A percentile compares a stretch with the other conserved stretches of the same genome.
Conservation (phyloP, 805 yeast species). For the Zygoascus biomembranicola region DNA sequence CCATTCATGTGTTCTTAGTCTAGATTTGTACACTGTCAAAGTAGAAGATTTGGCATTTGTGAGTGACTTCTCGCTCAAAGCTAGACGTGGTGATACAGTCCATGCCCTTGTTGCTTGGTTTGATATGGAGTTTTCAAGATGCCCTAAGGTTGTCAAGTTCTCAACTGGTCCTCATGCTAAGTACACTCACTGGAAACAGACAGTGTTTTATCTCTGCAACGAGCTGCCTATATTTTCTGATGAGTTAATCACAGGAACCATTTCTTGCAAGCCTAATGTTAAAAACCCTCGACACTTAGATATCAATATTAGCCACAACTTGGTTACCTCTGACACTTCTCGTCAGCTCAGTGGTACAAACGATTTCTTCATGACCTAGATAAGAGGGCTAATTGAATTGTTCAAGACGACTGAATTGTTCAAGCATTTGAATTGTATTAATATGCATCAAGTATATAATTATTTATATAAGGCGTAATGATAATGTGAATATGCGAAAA, state of each 20-base stretch:
- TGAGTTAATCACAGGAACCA: constrained; percentile 61
- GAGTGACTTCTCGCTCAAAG: constrained; percentile 58
- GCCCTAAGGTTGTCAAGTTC: constrained; percentile 49
- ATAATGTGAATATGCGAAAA: background rate
- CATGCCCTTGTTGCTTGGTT: constrained; percentile 94
- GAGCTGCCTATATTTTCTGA: constrained; percentile 71
- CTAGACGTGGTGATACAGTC: constrained; percentile 69
- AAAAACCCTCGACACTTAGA: constrained; percentile 86
- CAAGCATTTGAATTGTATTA: background rate
- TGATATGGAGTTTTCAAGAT: constrained; percentile 74
- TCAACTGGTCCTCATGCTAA: constrained; percentile 92
- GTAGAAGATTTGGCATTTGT: constrained; percentile 75
- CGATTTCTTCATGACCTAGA: background rate
- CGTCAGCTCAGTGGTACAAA: background rate
- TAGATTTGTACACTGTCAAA: constrained; percentile 84
- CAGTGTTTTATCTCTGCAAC: constrained; percentile 82
- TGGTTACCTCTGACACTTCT: constrained; percentile 29
- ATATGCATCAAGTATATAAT: background rate
- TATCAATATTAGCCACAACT: constrained; percentile 54
- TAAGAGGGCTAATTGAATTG: background rate
- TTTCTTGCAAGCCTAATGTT: constrained; percentile 69
- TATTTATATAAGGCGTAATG: background rate
- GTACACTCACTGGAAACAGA: constrained; percentile 98
- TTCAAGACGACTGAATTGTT: background rate
- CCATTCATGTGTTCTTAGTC: constrained; percentile 59